Evolutionary conservation across 2,329 filamentous ascomycete species (phyloP).

Genomic region (Lasiodiplodia sp.): DNA sequence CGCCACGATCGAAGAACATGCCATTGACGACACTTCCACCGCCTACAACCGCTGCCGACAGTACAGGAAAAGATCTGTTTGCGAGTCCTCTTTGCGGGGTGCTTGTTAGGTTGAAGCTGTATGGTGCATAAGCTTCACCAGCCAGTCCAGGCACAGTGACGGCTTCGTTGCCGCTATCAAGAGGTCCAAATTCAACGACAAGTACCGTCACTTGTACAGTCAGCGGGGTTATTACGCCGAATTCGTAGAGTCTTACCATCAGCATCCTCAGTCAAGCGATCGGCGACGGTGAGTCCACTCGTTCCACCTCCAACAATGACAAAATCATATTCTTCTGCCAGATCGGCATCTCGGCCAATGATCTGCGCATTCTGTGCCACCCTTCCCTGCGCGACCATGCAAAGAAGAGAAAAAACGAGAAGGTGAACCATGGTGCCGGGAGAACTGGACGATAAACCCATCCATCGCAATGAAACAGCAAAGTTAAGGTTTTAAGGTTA

Average conservation of each 20-base stretch:
- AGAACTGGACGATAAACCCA: not conserved
- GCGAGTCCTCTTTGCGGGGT: conserved; percentile 51
- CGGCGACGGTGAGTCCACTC: conserved; percentile 26
- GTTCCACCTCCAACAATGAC: conserved; percentile 29
- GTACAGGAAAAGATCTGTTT: conserved; percentile 51
- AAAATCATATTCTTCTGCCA: conserved; percentile 21
- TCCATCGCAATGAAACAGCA: not conserved
- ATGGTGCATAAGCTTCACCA: not conserved
- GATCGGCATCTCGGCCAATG: not conserved
- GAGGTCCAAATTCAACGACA: conserved; percentile 40
- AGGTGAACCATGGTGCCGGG: not conserved
- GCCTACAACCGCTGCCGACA: conserved; percentile 59
- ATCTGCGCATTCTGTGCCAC: not conserved
- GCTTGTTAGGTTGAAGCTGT: conserved; percentile 52
- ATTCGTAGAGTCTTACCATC: conserved; percentile 29
- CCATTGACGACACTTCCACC: conserved; percentile 58
- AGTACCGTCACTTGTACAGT: conserved; percentile 32
- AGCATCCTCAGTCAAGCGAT: conserved; percentile 26
- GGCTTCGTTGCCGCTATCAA: conserved; percentile 37
- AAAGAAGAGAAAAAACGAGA: not conserved
- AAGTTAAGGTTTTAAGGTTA: conserved; percentile 4
- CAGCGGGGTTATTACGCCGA: not conserved
- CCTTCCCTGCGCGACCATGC: not conserved
- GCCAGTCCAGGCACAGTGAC: conserved; percentile 1
- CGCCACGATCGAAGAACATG: conserved; percentile 44